Evolutionary conservation across 2,329 filamentous ascomycete genomes (phyloP).

Genomic region (Colletotrichum australisinense): DNA sequence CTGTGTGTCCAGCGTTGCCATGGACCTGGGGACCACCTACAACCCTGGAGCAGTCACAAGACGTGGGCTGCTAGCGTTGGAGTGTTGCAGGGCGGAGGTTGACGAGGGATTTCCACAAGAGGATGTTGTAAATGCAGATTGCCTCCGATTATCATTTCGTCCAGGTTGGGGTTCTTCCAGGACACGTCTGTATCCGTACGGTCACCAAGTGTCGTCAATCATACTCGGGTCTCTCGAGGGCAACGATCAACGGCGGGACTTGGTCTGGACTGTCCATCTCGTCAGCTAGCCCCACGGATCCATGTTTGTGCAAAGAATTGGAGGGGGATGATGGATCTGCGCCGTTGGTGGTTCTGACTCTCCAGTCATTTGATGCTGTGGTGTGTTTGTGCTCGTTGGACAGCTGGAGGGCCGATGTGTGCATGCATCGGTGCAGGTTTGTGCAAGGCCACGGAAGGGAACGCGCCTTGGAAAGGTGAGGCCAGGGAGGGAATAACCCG

Average conservation of each 20-base stretch:
- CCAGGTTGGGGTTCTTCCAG: conserved; percentile 8
- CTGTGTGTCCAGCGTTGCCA: too few relatives aligned
- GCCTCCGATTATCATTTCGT: conserved; percentile 22
- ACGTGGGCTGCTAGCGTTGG: not conserved
- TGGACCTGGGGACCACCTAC: not conserved
- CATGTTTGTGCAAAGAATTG: not conserved
- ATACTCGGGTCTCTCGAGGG: not conserved
- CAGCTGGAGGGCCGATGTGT: conserved; percentile 25
- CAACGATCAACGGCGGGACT: conserved; percentile 7
- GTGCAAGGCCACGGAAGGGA: conserved; percentile 4
- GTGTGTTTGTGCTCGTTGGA: not conserved
- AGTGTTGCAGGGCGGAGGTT: not conserved
- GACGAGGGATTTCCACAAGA: conserved; percentile 20
- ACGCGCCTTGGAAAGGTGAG: not conserved
- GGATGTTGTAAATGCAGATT: conserved; percentile 14
- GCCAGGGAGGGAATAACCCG: not conserved
- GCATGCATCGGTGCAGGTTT: conserved; percentile 16
- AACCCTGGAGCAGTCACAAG: conserved; percentile 2
- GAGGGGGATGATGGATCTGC: not conserved
- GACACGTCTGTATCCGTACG: not conserved
- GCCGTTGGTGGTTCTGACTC: not conserved
- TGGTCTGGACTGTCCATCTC: not conserved
- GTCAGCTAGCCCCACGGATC: not conserved
- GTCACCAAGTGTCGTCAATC: not conserved
- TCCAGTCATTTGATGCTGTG: not conserved